phyloP scores from a whole-genome alignment of 306 rosid genomes.

The Rosa lucieae region DNA sequence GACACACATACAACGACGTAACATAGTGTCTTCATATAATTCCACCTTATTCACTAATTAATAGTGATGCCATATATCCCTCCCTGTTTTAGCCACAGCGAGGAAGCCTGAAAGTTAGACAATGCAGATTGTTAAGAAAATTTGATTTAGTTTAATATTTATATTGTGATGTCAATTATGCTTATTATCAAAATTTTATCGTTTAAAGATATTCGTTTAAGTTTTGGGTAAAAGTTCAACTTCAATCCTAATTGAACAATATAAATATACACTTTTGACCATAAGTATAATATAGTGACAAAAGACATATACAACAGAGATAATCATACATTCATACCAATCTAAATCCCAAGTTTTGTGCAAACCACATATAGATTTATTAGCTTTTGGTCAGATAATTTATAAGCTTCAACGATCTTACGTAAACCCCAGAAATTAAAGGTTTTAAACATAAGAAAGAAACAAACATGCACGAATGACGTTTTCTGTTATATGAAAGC shows the following conservation, averaged over 20 bases:
- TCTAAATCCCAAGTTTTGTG: background rate
- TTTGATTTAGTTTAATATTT: background rate
- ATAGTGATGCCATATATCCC: background rate
- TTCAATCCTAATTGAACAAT: background rate
- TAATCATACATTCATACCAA: background rate
- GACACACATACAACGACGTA: background rate
- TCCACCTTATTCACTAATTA: background rate
- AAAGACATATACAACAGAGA: background rate
- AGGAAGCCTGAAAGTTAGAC: background rate
- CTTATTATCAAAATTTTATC: background rate
- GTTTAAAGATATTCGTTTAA: too few species aligned
- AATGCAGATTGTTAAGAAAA: background rate
- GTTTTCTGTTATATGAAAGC: background rate
- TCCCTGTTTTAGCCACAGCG: background rate
- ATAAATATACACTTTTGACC: background rate
- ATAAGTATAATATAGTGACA: background rate
- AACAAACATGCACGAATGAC: background rate
- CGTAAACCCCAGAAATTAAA: background rate
- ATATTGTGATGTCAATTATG: background rate
- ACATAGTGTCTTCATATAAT: background rate
- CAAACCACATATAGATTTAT: background rate
- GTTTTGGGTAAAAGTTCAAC: background rate
- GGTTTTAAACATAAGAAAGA: background rate
- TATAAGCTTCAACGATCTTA: background rate
- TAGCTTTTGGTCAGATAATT: background rate